Base-by-base conservation (phyloP, 1,284 basidiomycete species). In the Mycosarcoma mackinlayi region DNA sequence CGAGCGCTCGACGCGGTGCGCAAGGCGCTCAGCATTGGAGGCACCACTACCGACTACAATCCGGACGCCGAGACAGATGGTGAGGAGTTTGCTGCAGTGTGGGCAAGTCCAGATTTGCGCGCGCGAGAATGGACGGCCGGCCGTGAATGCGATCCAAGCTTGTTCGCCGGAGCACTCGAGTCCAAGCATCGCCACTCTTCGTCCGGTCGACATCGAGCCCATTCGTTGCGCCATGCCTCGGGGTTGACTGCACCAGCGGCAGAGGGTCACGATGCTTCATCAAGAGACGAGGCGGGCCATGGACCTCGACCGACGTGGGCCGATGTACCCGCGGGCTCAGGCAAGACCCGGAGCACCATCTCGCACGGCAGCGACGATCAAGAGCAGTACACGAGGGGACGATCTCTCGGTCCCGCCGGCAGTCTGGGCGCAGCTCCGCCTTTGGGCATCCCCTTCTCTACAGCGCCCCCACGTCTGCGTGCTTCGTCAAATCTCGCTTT, bases 21-120 rank as follows among this genome's bases (percentile, higher is more conserved):
- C 31, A 67, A 69, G 18, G 78, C 78, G n/a, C 70, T 79, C 37
- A 68, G 69, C 49, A 70, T 78, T 9, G 78, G 76, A 9, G 78
- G 78, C 18, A 75, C 68, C n/a, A 61, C 59, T 14, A 73, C 75
- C 31, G 62, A 74, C 24, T 67, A 62, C 55, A 60, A 64, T 35
- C 54, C 59, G 4, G 73, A 72, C 31, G 28, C 45, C n/a, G 60
- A 64, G 34, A 33, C 57, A n/a, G 64, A 72, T 13, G 13, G 34
- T 9, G 73, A 70, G 9, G 64, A 72, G 16, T 16, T 30, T 9
- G 21, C 34, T 44, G 52, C 44, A 28, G 30, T 50, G 33, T 62
- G 72, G 72, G 46, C 40, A 11, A 70, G 64, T 49, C 65, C 49
- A 8, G 46, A 41, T 38, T 48, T 61, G 19, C 64, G 46, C 30